Evolutionary conservation across 257 asterid genomes (phyloP), one percentile per base, ranked within the genome.

Genomic region (Catharanthus roseus): DNA sequence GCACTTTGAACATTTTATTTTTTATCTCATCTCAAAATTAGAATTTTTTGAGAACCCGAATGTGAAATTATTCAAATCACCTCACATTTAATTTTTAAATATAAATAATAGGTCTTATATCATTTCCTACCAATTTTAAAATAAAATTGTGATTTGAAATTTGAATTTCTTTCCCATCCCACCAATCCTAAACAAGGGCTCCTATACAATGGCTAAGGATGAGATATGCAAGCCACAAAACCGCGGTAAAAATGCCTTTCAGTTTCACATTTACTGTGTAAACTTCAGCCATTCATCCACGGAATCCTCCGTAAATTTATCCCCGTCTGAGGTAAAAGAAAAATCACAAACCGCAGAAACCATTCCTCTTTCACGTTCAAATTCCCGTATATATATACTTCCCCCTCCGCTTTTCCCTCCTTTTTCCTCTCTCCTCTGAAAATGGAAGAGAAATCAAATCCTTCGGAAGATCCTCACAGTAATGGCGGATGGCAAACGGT

Each of bases 401-500:
- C 24, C n/a, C 28, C 65, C 69, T 11, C 33, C 75, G 50, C 50
- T 45, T 57, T 29, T 1, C 69, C 5, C 36, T 13, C 31, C 54
- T 72, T n/a, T 72, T 26, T 6, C 70, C 56, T 42, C 55, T 11
- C 7, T 50, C 19, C 1, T 8, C n/a, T 19, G 18, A 21, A 54
- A 44, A 77, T 81, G 82, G 82, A 74, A 67, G 73, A 54, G 9
- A 72, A 77, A 71, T 74, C 66, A 5, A 71, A 74, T 65, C 42
- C 76, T 13, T 65, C 53, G 21, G 74, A 67, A 26, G 55, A 75
- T 63, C 47, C 23, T 18, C 8, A 2, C 38, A 38, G 36, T 53
- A 10, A 49, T 34, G 38, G 49, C 44, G 86, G 86, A 24, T 79
- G 86, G 86, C 84, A 79, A 72, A 65, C 71, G 73, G 86, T 82